Conservation (phyloP, 2,329 filamentous ascomycete species). For the Davidsoniella eucalypti region DNA sequence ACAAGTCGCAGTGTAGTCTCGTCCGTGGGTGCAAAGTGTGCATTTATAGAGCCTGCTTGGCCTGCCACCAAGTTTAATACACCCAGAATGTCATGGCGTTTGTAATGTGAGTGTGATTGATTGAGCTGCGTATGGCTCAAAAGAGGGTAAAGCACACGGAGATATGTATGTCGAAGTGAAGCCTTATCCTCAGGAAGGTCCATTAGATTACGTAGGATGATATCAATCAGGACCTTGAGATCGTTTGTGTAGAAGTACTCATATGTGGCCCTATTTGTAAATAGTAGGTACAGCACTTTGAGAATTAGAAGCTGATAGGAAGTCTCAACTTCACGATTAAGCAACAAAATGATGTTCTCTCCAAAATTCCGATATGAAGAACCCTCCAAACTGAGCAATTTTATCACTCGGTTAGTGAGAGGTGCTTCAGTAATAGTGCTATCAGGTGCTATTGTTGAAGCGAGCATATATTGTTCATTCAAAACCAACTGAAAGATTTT, state of each 20-base stretch:
- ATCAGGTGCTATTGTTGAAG: conserved; percentile 32
- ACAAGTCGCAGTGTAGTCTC: conserved; percentile 66
- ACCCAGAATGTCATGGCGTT: conserved; percentile 65
- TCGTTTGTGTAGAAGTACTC: conserved; percentile 99
- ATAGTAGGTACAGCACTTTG: conserved; percentile 87
- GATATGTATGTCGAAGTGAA: conserved; percentile 75
- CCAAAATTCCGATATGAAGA: conserved; percentile 82
- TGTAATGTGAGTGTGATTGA: conserved; percentile 68
- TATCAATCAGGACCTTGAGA: conserved; percentile 80
- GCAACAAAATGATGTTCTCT: conserved; percentile 85
- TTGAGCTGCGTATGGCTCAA: conserved; percentile 82
- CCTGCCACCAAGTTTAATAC: conserved; percentile 46
- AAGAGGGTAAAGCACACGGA: conserved; percentile 80
- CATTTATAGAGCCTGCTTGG: conserved; percentile 38
- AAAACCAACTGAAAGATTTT: conserved; percentile 53
- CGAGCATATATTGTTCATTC: conserved; percentile 96
- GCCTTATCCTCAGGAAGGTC: conserved; percentile 75
- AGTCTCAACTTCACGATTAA: conserved; percentile 90
- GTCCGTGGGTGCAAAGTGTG: conserved; percentile 66
- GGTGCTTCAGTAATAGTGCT: conserved; percentile 27
- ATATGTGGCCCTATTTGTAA: conserved; percentile 78
- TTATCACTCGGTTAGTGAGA: conserved; percentile 85
- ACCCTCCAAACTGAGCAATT: conserved; percentile 69
- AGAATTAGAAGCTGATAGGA: conserved; percentile 90
- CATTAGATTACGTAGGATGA: conserved; percentile 91